These are phyloP conservation scores for Ophiostoma sp. DNA, from an alignment of 2,329 filamentous ascomycete genomes.

Conservation along the genomic window DNA sequence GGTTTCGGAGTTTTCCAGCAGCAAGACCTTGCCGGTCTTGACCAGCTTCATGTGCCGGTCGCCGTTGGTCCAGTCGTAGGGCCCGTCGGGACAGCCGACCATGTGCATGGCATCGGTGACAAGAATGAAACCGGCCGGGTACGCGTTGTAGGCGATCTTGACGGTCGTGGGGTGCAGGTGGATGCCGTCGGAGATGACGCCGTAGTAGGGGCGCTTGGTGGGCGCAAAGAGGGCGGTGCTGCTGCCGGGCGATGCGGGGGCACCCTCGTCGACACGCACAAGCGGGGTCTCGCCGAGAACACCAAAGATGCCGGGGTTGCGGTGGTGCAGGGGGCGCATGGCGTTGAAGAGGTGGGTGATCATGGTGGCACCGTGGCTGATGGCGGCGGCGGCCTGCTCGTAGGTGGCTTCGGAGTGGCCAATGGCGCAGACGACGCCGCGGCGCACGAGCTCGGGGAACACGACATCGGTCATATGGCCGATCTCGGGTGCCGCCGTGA, in stretches of 20 bases:
- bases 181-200: conserved; percentile 84
- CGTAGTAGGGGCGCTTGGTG: conserved; percentile 74
- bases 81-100: conserved; percentile 74
- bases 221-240: background rate
- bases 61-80: conserved; percentile 80
- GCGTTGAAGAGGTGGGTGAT: conserved; percentile 93
- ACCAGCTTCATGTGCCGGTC: conserved; percentile 53
- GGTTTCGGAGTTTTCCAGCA: conserved; percentile 70
- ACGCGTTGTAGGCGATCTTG: conserved; percentile 82
- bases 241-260: conserved; percentile 28
- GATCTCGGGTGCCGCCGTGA: conserved; percentile 80
- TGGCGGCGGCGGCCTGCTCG: conserved; percentile 67
- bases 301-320: conserved; percentile 86
- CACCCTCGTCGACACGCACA: conserved; percentile 13
- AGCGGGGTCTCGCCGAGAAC: conserved; percentile 58
- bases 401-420: conserved; percentile 86
- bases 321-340: conserved; percentile 84
- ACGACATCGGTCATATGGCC: conserved; percentile 66
- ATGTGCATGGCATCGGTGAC: conserved; percentile 92
- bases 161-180: conserved; percentile 84
- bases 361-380: conserved; percentile 75
- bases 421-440: conserved; percentile 70
- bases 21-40: conserved; percentile 66
- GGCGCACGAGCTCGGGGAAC: conserved; percentile 52
- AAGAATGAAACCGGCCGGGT: conserved; percentile 77